Base-by-base conservation (phyloP, 352 stramenopile genomes). In the Phytophthora tentaculata region DNA sequence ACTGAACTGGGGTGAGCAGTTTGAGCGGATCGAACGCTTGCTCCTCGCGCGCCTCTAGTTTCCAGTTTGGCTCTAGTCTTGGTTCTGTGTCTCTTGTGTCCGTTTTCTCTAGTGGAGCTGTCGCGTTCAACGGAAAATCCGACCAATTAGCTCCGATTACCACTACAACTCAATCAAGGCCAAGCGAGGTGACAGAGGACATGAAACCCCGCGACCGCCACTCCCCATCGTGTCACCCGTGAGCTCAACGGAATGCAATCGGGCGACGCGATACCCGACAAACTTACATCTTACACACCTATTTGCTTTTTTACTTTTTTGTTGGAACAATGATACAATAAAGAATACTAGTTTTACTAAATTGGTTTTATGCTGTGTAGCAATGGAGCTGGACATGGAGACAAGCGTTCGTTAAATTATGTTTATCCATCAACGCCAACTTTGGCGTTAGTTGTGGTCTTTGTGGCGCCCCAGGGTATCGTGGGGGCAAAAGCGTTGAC, bases 241-340 rank as follows among this genome's bases (percentile, higher is more conserved):
- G 43, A 61, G 71, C 67, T 75, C 66, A 74, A 29, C 43, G 71
- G 71, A 75, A 78, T 69, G 71, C 67, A 69, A 22, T 47, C 52
- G 20, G 45, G 26, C 29, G 53, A 56, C 56, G 59, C 67, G 66
- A 78, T 74, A 74, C 61, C 47, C n/a, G 16, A 68, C 23, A 41
- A 58, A 23, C 49, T 56, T 66, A 35, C 35, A 56, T 54, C 55
- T 71, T 68, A 57, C 68, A 69, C 54, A 41, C 55, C 51, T 72
- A 69, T 73, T 65, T 69, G 43, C 44, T 69, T 73, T 57, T 61
- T 24, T n/a, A 24, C 55, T 32, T 57, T 64, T 50, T 65, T 67
- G 43, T 53, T 70, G 52, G 50, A 64, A 50, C 64, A 6, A 52
- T 56, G 55, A 71, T 79, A 79, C 62, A 79, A 73, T 74, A 76